phyloP scores from a whole-genome alignment of 257 asterid species.

The Nicotiana benthamiana region DNA sequence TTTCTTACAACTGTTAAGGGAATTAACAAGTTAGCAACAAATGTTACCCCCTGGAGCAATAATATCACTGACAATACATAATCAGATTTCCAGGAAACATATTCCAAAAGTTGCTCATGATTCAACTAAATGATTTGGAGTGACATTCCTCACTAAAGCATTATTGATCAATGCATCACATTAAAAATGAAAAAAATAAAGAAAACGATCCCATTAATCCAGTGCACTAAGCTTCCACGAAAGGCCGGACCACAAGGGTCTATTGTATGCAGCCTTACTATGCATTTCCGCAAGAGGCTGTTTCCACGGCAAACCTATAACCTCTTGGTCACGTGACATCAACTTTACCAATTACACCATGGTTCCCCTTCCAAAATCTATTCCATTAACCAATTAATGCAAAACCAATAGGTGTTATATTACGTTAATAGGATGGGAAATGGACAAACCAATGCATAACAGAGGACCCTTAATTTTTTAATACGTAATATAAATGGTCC shows the following conservation, averaged over 20 bases:
- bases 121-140: background rate
- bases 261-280: too few species aligned
- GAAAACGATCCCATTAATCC: too few species aligned
- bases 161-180: too few species aligned
- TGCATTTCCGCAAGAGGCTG: too few species aligned
- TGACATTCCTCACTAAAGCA: background rate
- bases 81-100: background rate
- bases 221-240: too few species aligned
- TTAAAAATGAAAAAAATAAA: too few species aligned
- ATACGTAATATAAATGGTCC: background rate
- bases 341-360: too few species aligned
- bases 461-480: background rate
- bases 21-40: background rate
- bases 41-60: background rate
- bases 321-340: too few species aligned
- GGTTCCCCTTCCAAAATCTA: too few species aligned
- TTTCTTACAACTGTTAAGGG: background rate
- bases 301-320: too few species aligned
- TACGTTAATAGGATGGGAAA: background rate
- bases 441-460: background rate
- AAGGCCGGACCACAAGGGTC: too few species aligned
- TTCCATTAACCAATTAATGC: background rate
- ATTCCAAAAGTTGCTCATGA: background rate
- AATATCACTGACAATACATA: background rate
- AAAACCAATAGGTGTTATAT: background rate